Percentiles rank a stretch among this genome's conserved stretches.
Evolutionary conservation across 805 yeast genomes (phyloP).

Genomic region (Candida jianshihensis): DNA sequence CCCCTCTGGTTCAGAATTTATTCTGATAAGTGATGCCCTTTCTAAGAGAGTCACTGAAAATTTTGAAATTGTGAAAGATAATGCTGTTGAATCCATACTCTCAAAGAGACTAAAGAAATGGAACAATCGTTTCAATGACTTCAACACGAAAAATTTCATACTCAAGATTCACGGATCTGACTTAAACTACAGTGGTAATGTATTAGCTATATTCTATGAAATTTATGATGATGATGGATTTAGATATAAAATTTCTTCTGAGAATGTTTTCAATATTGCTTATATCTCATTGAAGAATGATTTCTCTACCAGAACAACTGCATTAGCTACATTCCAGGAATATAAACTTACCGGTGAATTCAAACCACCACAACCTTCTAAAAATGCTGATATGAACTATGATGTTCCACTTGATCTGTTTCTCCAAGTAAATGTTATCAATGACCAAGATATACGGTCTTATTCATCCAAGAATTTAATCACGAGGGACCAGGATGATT

Average conservation of each 20-base stretch:
- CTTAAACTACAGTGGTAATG: conserved; percentile 12
- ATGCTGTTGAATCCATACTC: conserved; percentile 8
- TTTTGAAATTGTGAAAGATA: conserved; percentile 4
- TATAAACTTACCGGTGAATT: conserved; percentile 9
- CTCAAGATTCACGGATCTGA: conserved; percentile 13
- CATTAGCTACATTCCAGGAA: conserved; percentile 19
- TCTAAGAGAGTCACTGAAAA: conserved; percentile 4
- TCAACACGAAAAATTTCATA: conserved; percentile 12
- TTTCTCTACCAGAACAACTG: conserved; percentile 3
- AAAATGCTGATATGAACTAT: not conserved
- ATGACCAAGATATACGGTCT: conserved; percentile 3
- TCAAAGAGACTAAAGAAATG: conserved; percentile 12
- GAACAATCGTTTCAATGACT: conserved; percentile 20
- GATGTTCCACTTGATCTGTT: conserved; percentile 8
- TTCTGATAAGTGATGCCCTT: conserved; percentile 7
- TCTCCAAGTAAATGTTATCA: conserved; percentile 3
- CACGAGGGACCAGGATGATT: conserved; percentile 10
- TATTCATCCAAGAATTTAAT: conserved; percentile 13
- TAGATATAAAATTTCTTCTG: conserved; percentile 20
- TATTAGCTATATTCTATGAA: conserved; percentile 16
- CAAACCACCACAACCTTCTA: not conserved
- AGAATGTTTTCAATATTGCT: conserved; percentile 10
- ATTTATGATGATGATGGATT: conserved; percentile 13
- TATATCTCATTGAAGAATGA: conserved; percentile 10
- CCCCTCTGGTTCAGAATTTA: conserved; percentile 4